Conservation (phyloP, 352 stramenopile species). For the Globisporangium yorkense region DNA sequence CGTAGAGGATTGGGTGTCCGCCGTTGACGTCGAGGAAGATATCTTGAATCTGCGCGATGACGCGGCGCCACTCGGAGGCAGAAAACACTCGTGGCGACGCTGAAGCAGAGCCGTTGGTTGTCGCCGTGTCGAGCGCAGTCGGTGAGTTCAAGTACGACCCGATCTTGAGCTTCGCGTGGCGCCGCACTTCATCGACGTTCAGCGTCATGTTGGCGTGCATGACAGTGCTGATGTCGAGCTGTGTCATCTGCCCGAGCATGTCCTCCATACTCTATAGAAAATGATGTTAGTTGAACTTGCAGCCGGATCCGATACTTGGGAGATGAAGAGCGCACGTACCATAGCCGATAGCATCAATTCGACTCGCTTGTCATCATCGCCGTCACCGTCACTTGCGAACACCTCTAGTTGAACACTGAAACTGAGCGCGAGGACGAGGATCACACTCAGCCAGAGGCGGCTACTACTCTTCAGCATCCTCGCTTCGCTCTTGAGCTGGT, state of each 20-base stretch:
- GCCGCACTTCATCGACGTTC: slow-evolving; percentile 50
- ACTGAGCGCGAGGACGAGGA: not conserved
- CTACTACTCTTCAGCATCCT: not conserved
- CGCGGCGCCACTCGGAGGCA: slow-evolving; percentile 56
- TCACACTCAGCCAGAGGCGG: not conserved
- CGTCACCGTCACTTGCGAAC: not conserved
- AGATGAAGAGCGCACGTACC: not conserved
- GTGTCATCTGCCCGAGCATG: slow-evolving; percentile 88
- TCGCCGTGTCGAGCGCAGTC: slow-evolving; percentile 26
- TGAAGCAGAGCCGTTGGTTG: slow-evolving; percentile 9
- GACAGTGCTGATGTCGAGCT: slow-evolving; percentile 86
- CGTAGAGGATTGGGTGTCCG: slow-evolving; percentile 75
- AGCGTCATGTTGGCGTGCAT: slow-evolving; percentile 56
- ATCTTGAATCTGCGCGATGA: slow-evolving; percentile 72
- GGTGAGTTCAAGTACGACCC: slow-evolving; percentile 89
- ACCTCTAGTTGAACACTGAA: not conserved
- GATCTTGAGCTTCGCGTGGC: slow-evolving; percentile 74
- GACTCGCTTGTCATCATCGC: not conserved
- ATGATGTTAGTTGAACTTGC: not conserved
- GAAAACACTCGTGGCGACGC: slow-evolving; percentile 30
- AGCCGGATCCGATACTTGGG: no score
- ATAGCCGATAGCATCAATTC: not conserved
- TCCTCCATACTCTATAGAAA: slow-evolving; percentile 19
- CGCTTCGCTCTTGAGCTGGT: not conserved
- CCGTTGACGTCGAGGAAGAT: slow-evolving; percentile 61